Evolutionary conservation across 2,329 filamentous ascomycete genomes (phyloP), one percentile per base, ranked within the genome.

Genomic region (Colletotrichum agaves): DNA sequence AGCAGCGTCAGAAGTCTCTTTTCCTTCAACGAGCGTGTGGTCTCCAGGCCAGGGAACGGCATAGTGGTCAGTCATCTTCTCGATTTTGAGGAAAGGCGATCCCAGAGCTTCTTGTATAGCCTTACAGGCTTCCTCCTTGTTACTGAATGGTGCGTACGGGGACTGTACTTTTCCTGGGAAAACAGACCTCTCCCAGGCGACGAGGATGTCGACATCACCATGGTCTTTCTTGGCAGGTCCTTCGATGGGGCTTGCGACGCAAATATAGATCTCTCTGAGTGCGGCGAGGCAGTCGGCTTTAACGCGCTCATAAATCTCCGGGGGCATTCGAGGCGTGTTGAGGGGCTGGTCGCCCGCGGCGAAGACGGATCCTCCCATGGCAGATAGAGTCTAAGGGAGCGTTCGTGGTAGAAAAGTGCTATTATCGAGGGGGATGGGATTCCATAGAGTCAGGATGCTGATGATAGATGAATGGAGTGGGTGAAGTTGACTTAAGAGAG

Each of bases 191-290:
- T 79, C 77, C 35, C 75, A 74, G 0, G 81, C 79, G 1, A 93
- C 84, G 1, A 93, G 77, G 66, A 94, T 82, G 77, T 96, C 93
- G 41, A 97, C 80, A 71, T 96, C 93, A 19, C 93, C 93, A 73
- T 88, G 85, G 71, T 89, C 86, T 0, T 71, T 46, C 77, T 96
- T 96, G 1, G 76, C 89, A 0, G 92, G 92, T 0, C 87, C 90
- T 71, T 93, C 91, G 31, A 90, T 85, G 0, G 91, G 89, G 0
- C 85, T 83, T 1, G 82, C 84, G 4, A 91, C 87, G 7, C 79
- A 80, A 0, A 78, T 61, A 72, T 87, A 93, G 3, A 90, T 77
- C 1, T 79, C 72, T 1, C 78, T 76, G 0, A 92, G 83, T 2
- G 83, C 75, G 0, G 74, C 63, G 27, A 83, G 79, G 67, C 84